Evolutionary conservation across 768 basidiomycete genomes (phyloP).

Genomic region (Pilatotrama ljubarskyi): DNA sequence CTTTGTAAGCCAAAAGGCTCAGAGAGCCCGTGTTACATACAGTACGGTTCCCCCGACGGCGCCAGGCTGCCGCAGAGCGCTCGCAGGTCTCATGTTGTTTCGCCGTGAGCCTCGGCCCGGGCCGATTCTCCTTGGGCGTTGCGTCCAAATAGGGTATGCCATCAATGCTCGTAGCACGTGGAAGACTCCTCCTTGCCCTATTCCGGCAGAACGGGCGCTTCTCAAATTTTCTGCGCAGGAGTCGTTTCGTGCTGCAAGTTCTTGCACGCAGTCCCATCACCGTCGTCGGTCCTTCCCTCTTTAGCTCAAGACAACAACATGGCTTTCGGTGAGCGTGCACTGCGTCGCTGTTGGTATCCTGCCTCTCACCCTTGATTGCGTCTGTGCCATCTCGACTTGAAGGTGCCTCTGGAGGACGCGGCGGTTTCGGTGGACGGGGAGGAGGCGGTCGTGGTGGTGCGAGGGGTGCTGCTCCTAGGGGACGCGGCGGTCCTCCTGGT

Average conservation of each 20-base stretch:
- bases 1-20: too few relatives aligned
- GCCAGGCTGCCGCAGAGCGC: too few relatives aligned
- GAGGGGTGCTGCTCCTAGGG: conserved; percentile 23
- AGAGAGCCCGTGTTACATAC: too few relatives aligned
- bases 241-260: conserved; percentile 5
- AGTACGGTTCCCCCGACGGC: too few relatives aligned
- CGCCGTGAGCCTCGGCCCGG: neutral
- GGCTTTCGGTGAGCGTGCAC: conserved; percentile 33
- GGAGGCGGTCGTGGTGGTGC: conserved; percentile 25
- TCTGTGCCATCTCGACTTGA: neutral
- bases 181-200: neutral
- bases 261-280: conserved; percentile 9
- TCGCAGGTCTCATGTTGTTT: neutral
- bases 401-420: conserved; percentile 75
- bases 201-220: neutral
- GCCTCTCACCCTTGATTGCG: neutral
- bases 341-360: neutral
- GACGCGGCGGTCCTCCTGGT: conserved; percentile 31
- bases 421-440: conserved; percentile 41
- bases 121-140: too few relatives aligned
- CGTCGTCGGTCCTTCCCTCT: conserved; percentile 2
- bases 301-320: conserved; percentile 23
- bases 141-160: neutral
- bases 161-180: conserved; percentile 9
- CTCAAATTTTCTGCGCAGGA: conserved; percentile 13